Percentiles rank a stretch among this genome's conserved stretches.
Conservation (phyloP, 2,329 filamentous ascomycete genomes). For the Cercospora zeina region DNA sequence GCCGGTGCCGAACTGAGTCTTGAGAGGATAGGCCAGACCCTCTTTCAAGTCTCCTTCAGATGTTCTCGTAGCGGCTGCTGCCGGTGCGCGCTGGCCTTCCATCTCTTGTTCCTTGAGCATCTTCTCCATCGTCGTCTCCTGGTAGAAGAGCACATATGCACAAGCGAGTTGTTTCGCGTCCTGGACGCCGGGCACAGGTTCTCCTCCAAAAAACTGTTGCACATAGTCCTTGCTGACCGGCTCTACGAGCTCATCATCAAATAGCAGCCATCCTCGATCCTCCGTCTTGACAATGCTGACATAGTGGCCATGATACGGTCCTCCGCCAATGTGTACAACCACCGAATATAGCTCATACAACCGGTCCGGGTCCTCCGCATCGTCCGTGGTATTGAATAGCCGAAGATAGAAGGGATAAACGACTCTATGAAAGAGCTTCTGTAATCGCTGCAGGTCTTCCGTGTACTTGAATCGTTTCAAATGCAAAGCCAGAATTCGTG, state of each 20-base stretch:
- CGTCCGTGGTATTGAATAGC: slow-evolving; percentile 95
- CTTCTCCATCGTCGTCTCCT: slow-evolving; percentile 75
- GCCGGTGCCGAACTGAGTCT: slow-evolving; percentile 33
- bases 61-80: slow-evolving; percentile 44
- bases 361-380: slow-evolving; percentile 88
- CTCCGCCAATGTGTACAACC: slow-evolving; percentile 94
- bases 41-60: slow-evolving; percentile 38
- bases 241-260: slow-evolving; percentile 98
- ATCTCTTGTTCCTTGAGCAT: slow-evolving; percentile 77
- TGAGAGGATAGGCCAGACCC: slow-evolving; percentile 28
- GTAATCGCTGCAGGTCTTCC: slow-evolving; percentile 86
- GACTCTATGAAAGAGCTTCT: slow-evolving; percentile 95
- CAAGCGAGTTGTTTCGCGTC: slow-evolving; percentile 71
- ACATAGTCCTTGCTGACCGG: slow-evolving; percentile 97
- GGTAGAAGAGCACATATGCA: slow-evolving; percentile 96
- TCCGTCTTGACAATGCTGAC: slow-evolving; percentile 97
- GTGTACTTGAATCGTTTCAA: slow-evolving; percentile 98
- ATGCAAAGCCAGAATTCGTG: slow-evolving; percentile 87
- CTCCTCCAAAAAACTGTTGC: slow-evolving; percentile 94
- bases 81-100: slow-evolving; percentile 62
- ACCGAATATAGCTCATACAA: slow-evolving; percentile 97
- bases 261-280: slow-evolving; percentile 91
- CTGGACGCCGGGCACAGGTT: slow-evolving; percentile 46
- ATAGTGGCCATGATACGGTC: slow-evolving; percentile 96
- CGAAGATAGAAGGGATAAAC: slow-evolving; percentile 96